Conservation (phyloP, 139 green algal genomes). For the Bryopsis sp. region DNA sequence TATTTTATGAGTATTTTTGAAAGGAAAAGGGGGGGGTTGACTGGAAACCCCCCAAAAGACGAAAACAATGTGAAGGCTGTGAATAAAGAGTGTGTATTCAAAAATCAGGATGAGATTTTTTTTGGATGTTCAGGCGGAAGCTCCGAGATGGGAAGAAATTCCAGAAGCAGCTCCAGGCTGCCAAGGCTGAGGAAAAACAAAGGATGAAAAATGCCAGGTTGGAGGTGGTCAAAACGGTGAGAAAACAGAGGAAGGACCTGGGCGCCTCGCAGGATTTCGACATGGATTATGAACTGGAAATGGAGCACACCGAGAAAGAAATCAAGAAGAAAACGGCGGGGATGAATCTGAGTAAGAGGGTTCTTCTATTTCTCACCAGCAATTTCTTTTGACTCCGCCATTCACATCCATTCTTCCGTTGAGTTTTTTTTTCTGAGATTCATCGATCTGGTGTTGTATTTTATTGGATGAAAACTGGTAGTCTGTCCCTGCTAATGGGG, state of each 20-base stretch:
- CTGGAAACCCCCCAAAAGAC: no score
- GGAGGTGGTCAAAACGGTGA: neutral
- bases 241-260: neutral
- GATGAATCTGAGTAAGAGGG: neutral
- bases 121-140: neutral
- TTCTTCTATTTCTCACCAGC: neutral
- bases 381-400: neutral
- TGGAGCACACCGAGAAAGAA: neutral
- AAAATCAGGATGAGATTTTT: no score
- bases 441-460: no score
- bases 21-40: no score
- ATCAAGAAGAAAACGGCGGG: neutral
- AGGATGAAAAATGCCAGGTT: neutral
- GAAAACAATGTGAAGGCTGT: no score
- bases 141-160: neutral
- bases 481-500: no score
- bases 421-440: no score
- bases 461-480: no score
- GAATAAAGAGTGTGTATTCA: no score
- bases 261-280: neutral
- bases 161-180: constrained; percentile 1
- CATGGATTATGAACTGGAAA: neutral
- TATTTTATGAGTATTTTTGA: neutral
- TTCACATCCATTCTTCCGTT: neutral
- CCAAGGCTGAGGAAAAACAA: neutral